Percentiles rank a stretch among this genome's conserved stretches.
phyloP scores from a whole-genome alignment of 108 stramenopile genomes.

The Conticribra guillardii region DNA sequence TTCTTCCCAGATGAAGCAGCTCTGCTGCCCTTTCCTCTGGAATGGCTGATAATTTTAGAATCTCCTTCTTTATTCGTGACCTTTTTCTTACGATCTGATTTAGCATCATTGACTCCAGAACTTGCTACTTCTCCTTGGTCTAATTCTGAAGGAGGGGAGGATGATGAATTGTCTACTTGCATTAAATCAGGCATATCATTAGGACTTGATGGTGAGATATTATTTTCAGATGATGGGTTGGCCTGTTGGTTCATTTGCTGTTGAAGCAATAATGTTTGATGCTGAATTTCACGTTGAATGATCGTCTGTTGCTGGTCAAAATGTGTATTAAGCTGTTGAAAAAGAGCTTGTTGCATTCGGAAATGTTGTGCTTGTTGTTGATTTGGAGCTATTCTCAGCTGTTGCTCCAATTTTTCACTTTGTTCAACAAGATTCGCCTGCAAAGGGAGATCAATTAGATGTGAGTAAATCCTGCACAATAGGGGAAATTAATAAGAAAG shows the following conservation, averaged over 20 bases:
- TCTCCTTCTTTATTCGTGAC: too few relatives aligned
- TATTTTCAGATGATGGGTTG: too few relatives aligned
- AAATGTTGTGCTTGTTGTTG: conserved; percentile 59
- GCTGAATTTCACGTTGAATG: conserved; percentile 58
- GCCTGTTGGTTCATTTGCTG: conserved; percentile 13
- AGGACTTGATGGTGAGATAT: neutral
- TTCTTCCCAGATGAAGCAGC: neutral
- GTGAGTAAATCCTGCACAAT: neutral
- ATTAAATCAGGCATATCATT: too few relatives aligned
- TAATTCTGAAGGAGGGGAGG: too few relatives aligned
- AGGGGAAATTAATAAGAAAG: neutral
- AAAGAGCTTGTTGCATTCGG: conserved; percentile 59
- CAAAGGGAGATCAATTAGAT: neutral
- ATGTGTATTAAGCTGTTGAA: conserved; percentile 56
- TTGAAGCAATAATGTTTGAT: conserved; percentile 18
- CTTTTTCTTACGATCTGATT: too few relatives aligned
- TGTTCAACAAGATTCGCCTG: conserved; percentile 51
- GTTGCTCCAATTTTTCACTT: conserved; percentile 60
- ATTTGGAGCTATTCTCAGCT: conserved; percentile 38
- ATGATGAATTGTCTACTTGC: too few relatives aligned
- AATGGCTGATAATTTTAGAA: too few relatives aligned
- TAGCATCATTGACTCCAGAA: too few relatives aligned
- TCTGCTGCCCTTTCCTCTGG: too few relatives aligned
- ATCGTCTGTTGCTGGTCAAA: conserved; percentile 69
- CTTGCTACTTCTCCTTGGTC: too few relatives aligned